phyloP scores from a whole-genome alignment of 2,329 filamentous ascomycete species.

The Penicillium sp. region DNA sequence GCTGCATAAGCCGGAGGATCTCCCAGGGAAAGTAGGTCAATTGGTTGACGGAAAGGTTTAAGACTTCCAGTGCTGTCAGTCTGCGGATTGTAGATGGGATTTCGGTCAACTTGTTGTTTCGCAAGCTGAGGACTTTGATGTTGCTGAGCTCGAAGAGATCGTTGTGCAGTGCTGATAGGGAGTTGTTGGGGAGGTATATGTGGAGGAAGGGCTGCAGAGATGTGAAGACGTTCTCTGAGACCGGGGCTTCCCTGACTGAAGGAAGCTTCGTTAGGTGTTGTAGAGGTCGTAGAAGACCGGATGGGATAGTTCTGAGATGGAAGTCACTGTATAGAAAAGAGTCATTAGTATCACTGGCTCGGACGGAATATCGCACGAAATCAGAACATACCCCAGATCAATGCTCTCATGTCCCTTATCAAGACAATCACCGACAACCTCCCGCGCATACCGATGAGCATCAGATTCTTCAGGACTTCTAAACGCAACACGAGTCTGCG shows the following conservation, averaged over 20 bases:
- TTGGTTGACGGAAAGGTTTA: constrained; percentile 48
- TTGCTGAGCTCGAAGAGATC: constrained; percentile 44
- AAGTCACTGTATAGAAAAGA: constrained; percentile 27
- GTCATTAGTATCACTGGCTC: background rate
- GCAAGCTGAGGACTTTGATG: constrained; percentile 46
- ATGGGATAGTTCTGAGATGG: constrained; percentile 31
- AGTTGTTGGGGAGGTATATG: constrained; percentile 46
- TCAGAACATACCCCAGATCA: constrained; percentile 43
- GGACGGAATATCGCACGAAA: background rate
- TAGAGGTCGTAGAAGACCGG: constrained; percentile 36
- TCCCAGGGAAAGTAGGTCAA: constrained; percentile 47
- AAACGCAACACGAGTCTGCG: constrained; percentile 10
- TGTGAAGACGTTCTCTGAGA: constrained; percentile 38
- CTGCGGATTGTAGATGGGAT: constrained; percentile 43
- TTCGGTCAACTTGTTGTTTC: constrained; percentile 45
- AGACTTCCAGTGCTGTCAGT: constrained; percentile 42
- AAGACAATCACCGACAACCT: constrained; percentile 41
- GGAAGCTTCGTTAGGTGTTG: constrained; percentile 43
- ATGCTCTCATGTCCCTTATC: constrained; percentile 46
- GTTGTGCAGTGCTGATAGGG: constrained; percentile 34
- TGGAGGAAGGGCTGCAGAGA: constrained; percentile 44
- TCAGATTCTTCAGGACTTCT: constrained; percentile 30
- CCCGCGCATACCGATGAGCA: constrained; percentile 38
- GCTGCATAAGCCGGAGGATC: constrained; percentile 40
- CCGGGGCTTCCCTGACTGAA: constrained; percentile 30